Base-by-base conservation (phyloP, 768 basidiomycete species). In the Grammothele lineata region DNA sequence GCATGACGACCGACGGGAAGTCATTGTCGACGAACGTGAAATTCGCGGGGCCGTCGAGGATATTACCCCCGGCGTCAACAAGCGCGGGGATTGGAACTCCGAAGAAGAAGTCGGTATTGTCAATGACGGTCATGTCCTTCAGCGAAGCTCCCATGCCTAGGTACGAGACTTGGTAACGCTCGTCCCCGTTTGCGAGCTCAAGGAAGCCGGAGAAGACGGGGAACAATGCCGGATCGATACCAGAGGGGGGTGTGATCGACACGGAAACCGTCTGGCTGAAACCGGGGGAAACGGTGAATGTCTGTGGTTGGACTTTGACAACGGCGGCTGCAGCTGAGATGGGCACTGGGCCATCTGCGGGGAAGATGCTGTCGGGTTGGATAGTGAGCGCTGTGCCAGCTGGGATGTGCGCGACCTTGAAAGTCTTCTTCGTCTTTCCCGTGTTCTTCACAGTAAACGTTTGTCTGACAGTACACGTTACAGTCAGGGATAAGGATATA, bases 191-290 rank as follows among this genome's bases (percentile, higher is more conserved):
- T 3, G 51, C 43, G 33, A 69, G 53, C 45, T 68, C 51, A 53
- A 85, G 76, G 67, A 72, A 81, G 6, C 81, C 82, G 25, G 77
- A 78, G 65, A 75, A 82, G 45, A 81, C 69, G 18, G 81, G 81
- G 62, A 78, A 73, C 2, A 72, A 67, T 23, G 68, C 54, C 2
- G 59, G 59, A 23, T 75, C 66, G 47, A 72, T 61, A 11, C 71
- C 65, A 0, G 56, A 55, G 1, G 83, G 83, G 0, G 74, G 68
- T 0, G 62, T 68, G 65, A 86, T 75, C 18, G 57, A 57, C 5
- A 73, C 72, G 5, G 65, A 55, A 43, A 84, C 66, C 22, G 60
- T 58, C 24, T 68, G 66, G 5, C 70, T 63, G 45, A 65, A 57
- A 1, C 75, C 73, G 0, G 78, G 73, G 19, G 32, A 55, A 22